Conservation (phyloP, 1,284 basidiomycete species). For the Thelephora terrestris region DNA sequence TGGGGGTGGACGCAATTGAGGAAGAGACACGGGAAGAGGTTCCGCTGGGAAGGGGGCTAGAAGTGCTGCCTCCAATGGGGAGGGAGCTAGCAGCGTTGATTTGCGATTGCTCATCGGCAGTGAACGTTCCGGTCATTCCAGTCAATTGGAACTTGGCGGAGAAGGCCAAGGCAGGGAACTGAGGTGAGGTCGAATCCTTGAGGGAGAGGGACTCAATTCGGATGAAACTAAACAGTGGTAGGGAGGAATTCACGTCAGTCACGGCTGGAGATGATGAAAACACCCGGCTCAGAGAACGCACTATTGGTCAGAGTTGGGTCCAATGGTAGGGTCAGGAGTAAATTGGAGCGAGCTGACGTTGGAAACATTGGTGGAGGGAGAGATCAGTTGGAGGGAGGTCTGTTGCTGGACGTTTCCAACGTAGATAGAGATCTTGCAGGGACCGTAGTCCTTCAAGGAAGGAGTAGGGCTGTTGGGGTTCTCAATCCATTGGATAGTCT, state of each 20-base stretch:
- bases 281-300: conserved; percentile 24
- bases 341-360: conserved; percentile 41
- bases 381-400: conserved; percentile 60
- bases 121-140: conserved; percentile 59
- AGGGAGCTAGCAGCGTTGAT: conserved; percentile 52
- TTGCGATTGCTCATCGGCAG: conserved; percentile 36
- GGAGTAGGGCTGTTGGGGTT: conserved; percentile 36
- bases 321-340: conserved; percentile 50
- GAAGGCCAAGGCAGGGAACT: conserved; percentile 61
- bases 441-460: conserved; percentile 47
- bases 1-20: conserved; percentile 8
- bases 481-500: conserved; percentile 64
- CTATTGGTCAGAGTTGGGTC: conserved; percentile 52
- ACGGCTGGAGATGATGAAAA: background rate
- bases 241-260: background rate
- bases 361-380: conserved; percentile 49
- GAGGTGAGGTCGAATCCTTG: conserved; percentile 39
- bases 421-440: conserved; percentile 56
- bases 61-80: conserved; percentile 29
- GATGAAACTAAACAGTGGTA: conserved; percentile 46
- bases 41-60: conserved; percentile 13
- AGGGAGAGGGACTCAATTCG: conserved; percentile 52
- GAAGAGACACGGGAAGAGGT: conserved; percentile 10
- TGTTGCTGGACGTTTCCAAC: conserved; percentile 52
- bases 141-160: conserved; percentile 69